Evolutionary conservation across 805 yeast species (phyloP), one percentile per base, ranked within the genome.

Genomic region (Candida bentonensis): DNA sequence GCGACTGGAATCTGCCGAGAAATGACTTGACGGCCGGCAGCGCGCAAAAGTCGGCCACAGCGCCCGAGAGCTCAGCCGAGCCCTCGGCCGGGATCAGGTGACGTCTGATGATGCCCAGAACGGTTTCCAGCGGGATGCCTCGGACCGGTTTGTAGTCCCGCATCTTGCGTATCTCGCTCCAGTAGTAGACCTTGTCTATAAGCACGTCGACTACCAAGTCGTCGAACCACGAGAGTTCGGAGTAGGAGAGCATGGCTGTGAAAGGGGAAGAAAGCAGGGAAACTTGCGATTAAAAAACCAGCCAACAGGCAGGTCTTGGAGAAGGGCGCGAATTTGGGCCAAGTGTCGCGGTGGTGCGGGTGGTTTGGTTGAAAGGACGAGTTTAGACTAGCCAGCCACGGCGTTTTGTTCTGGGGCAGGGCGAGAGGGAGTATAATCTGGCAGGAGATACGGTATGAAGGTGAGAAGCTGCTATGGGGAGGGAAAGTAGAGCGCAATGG

Each of bases 101-200:
- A 7, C 46, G 15, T 36, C 42, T 44, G 15, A 53, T 27, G 23
- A 51, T 46, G 21, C 45, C 43, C 13, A 49, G 23, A 17, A 49
- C 43, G 22, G 41, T 39, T 15, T 47, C 50, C 42, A 40, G 33
- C 7, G 50, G 45, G 21, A 54, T 46, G 22, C 53, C 53, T 33
- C 58, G 51, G 5, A 56, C 40, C 22, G 50, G 49, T 33, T 50
- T 50, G 45, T 49, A 51, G 23, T 47, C 55, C 22, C 53, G 48
- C 34, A 54, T 53, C 41, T 62, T 62, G 20, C 61, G 50, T 11
- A 50, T 51, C 22, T 46, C 47, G 21, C 54, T 49, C 64, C 65
- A 61, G 42, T 53, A 61, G 47, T 48, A 51, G 22, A 57, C 45
- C 33, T 49, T 44, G 40, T 57, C 59, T 15, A 57, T 44, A 23